Base-by-base conservation (phyloP, 1,139 yeast species). In the Wickerhamomyces sp. region DNA sequence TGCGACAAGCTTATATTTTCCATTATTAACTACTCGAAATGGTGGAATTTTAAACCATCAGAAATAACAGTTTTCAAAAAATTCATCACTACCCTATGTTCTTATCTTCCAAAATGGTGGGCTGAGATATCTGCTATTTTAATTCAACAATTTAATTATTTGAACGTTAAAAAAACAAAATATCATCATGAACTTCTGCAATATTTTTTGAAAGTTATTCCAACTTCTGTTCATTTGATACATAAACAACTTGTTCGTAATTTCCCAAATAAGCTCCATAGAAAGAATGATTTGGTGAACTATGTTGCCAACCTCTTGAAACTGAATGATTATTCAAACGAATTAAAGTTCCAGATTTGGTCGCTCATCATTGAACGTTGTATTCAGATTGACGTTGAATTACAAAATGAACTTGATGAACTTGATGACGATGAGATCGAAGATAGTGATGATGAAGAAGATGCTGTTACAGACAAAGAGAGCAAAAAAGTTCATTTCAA, bases 371-470 rank as follows among this genome's bases (percentile, higher is more conserved):
- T 88, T 33, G 96, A 90, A 59, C 76, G 80, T 48, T 74, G 87
- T 40, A 88, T 92, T 45, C 86, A 88, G 51, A 68, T 92, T 33
- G 98, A 92, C 62, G 96, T 90, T n/a, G 97, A 89, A 60, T 68
- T 90, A 44, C 96, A 88, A 56, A 89, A 87, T 54, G 95, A 87
- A 48, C 67, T 83, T 40, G 96, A 87, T 55, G 75, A 85, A 55
- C 90, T 83, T 17, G 94, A 81, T 42, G 88, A 80, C 40, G 68
- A 76, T 37, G 92, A 81, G 43, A 90, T 79, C 28, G 87, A 76
- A 33, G 79, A 74, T 32, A 80, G 77, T 21, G 82, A 73, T 18
- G 74, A 70, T 4, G 77, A 73, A 6, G 73, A 52, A 5, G 59
- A 51, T 10, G 66, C 60, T 1, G 70, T 59, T n/a, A 70, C 60